Base-by-base conservation (phyloP, 2,329 filamentous ascomycete genomes). In the Clonostachys rosea region DNA sequence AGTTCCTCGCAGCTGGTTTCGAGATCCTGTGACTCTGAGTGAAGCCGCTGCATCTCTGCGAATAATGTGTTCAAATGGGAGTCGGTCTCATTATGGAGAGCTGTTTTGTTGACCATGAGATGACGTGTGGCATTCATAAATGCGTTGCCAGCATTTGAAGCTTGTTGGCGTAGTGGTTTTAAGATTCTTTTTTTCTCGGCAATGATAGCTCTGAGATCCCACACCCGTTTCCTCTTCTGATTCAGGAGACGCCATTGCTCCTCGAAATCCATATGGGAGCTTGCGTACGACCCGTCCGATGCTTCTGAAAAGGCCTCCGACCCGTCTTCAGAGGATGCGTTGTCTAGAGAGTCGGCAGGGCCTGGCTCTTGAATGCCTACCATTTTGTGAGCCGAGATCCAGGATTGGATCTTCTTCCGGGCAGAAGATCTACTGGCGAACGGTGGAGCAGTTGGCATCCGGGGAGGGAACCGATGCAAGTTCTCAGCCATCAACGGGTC, bases 81-180 rank as follows among this genome's bases (percentile, higher is more conserved):
- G 6, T 54, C 44, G 1, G 60, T 51, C 13, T 56, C 50, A 8
- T 52, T 49, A 9, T 52, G 46, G 18, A 51, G 43, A 18, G 55
- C 52, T 13, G 50, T 49, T 17, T 56, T 57, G 42, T 54, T 59
- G 17, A 68, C 54, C 5, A 71, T 54, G 20, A 70, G 56, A 1
- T 65, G 67, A 5, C 69, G 60, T 17, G 71, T 51, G 14, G 65
- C 51, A 30, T 59, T 59, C 67, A 71, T 70, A 42, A 71, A 68
- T 2, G 57, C 57, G 50, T 71, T 70, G 43, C 71, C 69, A 6
- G 65, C 59, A 24, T 62, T 57, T 37, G 68, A 62, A 45, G 61
- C 66, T 20, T 50, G 53, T 16, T 52, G 60, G 2, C 68, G 63
- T 16, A 67, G 47, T 5, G 60, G 50, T 39, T 57, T 56, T 36